phyloP scores from a whole-genome alignment of 1,139 yeast species.

The Zygoascus meyerae region DNA sequence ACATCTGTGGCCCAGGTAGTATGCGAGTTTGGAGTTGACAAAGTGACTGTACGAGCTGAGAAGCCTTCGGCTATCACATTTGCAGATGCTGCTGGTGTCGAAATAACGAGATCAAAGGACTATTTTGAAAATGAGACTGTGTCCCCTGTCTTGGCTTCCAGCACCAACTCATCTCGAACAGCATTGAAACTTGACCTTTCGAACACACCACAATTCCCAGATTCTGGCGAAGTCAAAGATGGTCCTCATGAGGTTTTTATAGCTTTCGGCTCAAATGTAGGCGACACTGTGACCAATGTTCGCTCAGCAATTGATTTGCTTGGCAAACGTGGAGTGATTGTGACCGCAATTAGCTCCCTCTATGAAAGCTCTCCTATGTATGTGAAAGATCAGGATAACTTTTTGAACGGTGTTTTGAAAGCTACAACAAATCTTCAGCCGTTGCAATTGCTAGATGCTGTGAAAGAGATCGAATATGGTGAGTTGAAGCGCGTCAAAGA shows the following conservation, averaged over 20 bases:
- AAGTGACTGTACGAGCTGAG: slow-evolving; percentile 56
- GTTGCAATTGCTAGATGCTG: slow-evolving; percentile 48
- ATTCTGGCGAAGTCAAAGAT: slow-evolving; percentile 17
- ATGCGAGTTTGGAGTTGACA: slow-evolving; percentile 38
- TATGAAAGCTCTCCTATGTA: slow-evolving; percentile 95
- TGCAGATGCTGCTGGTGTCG: slow-evolving; percentile 89
- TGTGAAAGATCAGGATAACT: slow-evolving; percentile 69
- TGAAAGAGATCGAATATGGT: slow-evolving; percentile 75
- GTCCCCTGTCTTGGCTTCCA: not conserved
- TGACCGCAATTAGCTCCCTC: slow-evolving; percentile 64
- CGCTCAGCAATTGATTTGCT: slow-evolving; percentile 51
- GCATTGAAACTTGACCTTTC: not conserved
- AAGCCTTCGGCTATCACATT: slow-evolving; percentile 86
- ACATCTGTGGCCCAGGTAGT: slow-evolving; percentile 64
- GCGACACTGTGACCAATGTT: slow-evolving; percentile 63
- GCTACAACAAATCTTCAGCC: slow-evolving; percentile 57
- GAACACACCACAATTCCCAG: slow-evolving; percentile 20
- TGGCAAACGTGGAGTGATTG: slow-evolving; percentile 39
- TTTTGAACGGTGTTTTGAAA: slow-evolving; percentile 76
- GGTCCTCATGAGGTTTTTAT: slow-evolving; percentile 56
- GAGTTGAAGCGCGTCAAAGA: slow-evolving; percentile 66
- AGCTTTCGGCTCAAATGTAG: slow-evolving; percentile 88
- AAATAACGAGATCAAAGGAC: slow-evolving; percentile 46
- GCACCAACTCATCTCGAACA: too few relatives aligned
- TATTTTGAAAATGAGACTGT: slow-evolving; percentile 29